Evolutionary conservation across 352 stramenopile species (phyloP), one percentile per base, ranked within the genome.

Genomic region (Aphanomyces cochlioides): DNA sequence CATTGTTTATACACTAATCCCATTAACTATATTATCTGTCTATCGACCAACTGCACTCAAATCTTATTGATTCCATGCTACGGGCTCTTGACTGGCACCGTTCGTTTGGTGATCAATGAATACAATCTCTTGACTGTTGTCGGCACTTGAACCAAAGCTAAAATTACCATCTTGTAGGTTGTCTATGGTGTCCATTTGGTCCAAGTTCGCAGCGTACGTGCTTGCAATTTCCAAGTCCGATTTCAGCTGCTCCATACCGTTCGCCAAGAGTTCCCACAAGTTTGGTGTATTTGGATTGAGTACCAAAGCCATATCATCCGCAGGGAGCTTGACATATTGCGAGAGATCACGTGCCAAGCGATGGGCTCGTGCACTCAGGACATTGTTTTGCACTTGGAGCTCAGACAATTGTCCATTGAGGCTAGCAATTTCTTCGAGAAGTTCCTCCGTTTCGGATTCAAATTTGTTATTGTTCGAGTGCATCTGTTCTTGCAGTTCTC

Each of bases 211-310:
- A 7, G 85, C 85, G 67, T 93, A 92, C 75, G 93, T 93, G 77
- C 85, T 93, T 7, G 87, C 85, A 56, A 95, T 77, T 74, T 95
- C 85, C 58, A 95, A 57, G 58, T 95, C 87, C 21, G 85, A 84
- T 77, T 95, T 93, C 12, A 95, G 79, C 76, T 95, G 87, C 72
- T 95, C 87, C 87, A 95, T 93, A n/a, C 87, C 87, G 1, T 81
- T 90, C 15, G 84, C 90, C 41, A 95, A 66, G 53, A 95, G 68
- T 67, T 95, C 85, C 87, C 87, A 95, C 34, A 95, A 72, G 72
- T 95, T 87, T 0, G 87, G 87, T 36, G 74, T 84, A 47, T 90
- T 80, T 10, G 75, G 77, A 17, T 79, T 75, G 36, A 85, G 73
- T 13, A 67, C 43, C 53, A 66, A 47, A 38, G 57, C 57, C 54